Percentiles rank a stretch among this genome's conserved stretches.
Conservation (phyloP, 2,329 filamentous ascomycete genomes). For the Chaetomium sp. region DNA sequence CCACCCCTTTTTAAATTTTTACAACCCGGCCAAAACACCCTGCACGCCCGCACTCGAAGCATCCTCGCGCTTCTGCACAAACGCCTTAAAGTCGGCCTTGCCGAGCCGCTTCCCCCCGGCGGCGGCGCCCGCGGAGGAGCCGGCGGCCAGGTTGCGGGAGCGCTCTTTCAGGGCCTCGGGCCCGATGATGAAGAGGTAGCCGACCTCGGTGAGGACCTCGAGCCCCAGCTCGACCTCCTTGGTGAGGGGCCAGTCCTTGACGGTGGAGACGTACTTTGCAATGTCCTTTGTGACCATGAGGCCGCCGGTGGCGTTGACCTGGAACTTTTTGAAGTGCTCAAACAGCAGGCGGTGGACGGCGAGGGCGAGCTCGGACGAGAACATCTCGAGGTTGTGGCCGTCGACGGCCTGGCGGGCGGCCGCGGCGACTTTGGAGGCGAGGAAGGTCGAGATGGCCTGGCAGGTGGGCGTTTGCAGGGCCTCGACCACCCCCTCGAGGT, state of each 20-base stretch:
- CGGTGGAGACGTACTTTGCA: constrained; percentile 83
- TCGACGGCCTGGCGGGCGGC: constrained; percentile 71
- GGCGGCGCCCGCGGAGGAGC: constrained; percentile 33
- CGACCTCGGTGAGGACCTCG: constrained; percentile 89
- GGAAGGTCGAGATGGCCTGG: constrained; percentile 76
- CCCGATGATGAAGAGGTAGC: constrained; percentile 92
- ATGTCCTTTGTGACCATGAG: constrained; percentile 97
- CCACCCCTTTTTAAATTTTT: constrained; percentile 13
- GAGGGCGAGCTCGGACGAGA: constrained; percentile 81
- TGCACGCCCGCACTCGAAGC: constrained; percentile 79
- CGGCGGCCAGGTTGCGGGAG: constrained; percentile 58
- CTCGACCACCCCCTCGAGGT: constrained; percentile 64
- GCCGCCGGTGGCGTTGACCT: constrained; percentile 88
- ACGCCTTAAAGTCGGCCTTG: constrained; percentile 76
- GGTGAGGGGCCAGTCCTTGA: constrained; percentile 78
- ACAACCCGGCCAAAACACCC: constrained; percentile 71
- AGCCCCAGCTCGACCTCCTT: constrained; percentile 69
- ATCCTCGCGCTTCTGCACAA: constrained; percentile 84
- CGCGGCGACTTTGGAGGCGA: constrained; percentile 63
- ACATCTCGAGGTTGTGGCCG: constrained; percentile 78
- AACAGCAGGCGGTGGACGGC: constrained; percentile 78
- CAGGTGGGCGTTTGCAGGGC: constrained; percentile 86
- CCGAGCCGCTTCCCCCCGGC: constrained; percentile 55
- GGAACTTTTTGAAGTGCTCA: constrained; percentile 92
- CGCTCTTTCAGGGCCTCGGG: constrained; percentile 75